Evolutionary conservation across 129 eudicot species (phyloP), one percentile per base, ranked within the genome.

Genomic region (Saussurea involucrata): DNA sequence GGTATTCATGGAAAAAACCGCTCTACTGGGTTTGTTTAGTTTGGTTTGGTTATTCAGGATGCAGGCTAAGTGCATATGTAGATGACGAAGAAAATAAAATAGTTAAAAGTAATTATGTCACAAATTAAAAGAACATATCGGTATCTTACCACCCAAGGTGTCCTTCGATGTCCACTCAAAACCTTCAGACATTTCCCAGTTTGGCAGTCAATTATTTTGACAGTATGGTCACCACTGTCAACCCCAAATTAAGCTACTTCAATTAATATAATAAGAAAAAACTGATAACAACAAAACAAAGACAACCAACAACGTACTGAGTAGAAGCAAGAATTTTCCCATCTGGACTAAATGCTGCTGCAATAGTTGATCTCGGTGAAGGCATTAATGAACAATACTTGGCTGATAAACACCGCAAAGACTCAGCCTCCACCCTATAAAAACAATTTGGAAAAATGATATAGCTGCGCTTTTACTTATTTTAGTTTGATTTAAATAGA

Each of bases 311-410:
- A 36, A 71, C 91, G 69, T 86, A 89, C 95, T 89, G 95, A 58
- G 95, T 89, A 28, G 95, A 89, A 27, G 95, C 95, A 74, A 89
- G 87, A 74, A 85, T 85, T 74, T 83, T 89, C 74, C 95, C 95
- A 75, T 87, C 91, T 37, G 91, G 83, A 78, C 95, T 89, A 80
- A 89, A 89, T 81, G 95, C 91, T 74, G 95, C 95, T 66, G 95
- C 95, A 75, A 89, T 89, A 53, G 95, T 89, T 68, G 95, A 89
- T 89, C 95, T 85, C 4, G 95, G 91, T 66, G 95, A 85, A 72
- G 91, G 95, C 80, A 76, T 68, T 78, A 89, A 82, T 25, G 89
- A 76, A 75, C 95, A 89, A 81, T 89, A 89, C 66, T 83, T 87
- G 69, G 95, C 95, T 82, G 95, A 87, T 63, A 89, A 85, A 76